These are phyloP conservation scores for Ascochyta lentis DNA, from an alignment of 2,329 filamentous ascomycete genomes.

Conservation along the genomic window DNA sequence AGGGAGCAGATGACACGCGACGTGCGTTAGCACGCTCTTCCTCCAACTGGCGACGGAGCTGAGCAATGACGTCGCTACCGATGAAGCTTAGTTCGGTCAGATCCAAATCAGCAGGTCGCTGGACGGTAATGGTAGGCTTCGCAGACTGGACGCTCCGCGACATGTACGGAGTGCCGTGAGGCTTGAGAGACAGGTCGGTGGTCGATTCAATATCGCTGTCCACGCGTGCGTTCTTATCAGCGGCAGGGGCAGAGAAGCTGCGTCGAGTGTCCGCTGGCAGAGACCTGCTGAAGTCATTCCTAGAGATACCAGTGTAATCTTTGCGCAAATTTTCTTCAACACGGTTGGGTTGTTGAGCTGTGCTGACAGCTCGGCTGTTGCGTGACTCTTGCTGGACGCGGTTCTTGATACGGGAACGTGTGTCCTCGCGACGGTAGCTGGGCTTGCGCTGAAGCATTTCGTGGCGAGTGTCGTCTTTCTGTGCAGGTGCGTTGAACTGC, in stretches of 20 bases:
- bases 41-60: slow-evolving; percentile 62
- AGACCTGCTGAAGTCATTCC: slow-evolving; percentile 22
- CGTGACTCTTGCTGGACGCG: slow-evolving; percentile 45
- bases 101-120: slow-evolving; percentile 41
- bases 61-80: slow-evolving; percentile 59
- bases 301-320: slow-evolving; percentile 32
- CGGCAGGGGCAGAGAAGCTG: slow-evolving; percentile 43
- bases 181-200: slow-evolving; percentile 49
- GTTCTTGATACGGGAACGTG: slow-evolving; percentile 41
- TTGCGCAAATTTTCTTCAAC: slow-evolving; percentile 33
- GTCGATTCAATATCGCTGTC: slow-evolving; percentile 47
- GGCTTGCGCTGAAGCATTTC: slow-evolving; percentile 34
- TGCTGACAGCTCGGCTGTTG: slow-evolving; percentile 36
- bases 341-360: slow-evolving; percentile 26
- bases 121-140: slow-evolving; percentile 28
- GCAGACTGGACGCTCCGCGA: slow-evolving; percentile 31
- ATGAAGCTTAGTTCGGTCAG: slow-evolving; percentile 63
- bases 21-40: slow-evolving; percentile 58
- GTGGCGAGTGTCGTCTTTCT: slow-evolving; percentile 27
- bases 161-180: slow-evolving; percentile 37
- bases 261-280: slow-evolving; percentile 27
- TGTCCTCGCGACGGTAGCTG: slow-evolving; percentile 41
- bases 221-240: slow-evolving; percentile 28
- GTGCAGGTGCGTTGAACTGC: slow-evolving; percentile 13
- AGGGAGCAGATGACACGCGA: slow-evolving; percentile 25